Base-by-base conservation (phyloP, 805 yeast genomes). In the Lipomyces yamanashiensis region DNA sequence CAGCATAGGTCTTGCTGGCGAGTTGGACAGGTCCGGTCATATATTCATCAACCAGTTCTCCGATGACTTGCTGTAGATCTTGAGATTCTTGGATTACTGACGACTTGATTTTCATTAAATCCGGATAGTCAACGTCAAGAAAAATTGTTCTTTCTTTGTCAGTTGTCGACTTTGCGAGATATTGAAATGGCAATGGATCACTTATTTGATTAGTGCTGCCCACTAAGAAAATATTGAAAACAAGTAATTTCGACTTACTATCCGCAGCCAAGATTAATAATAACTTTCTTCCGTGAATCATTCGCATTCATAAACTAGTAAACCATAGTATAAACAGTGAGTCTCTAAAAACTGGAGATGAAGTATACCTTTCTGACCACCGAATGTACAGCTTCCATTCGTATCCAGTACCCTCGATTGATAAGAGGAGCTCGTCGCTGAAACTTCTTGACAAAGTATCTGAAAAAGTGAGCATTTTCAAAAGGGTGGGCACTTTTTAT, bases 191-290 rank as follows among this genome's bases (percentile, higher is more conserved):
- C 51, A 84, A 70, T 0, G 88, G 88, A 73, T 84, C 86, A 73
- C 71, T 68, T 23, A n/a, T 17, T 59, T 40, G 55, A 55, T 64
- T 10, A 54, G 17, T 8, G 15, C 19, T 39, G 34, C 13, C 44
- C 17, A 12, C 1, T 33, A 17, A 37, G 12, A 17, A 36, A 7
- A 17, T 2, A n/a, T 19, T 2, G 12, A 19, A 12, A 19, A 10
- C 13, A 34, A 19, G 12, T 9, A 48, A 28, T 12, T 12, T 54
- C n/a, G 80, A 66, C 71, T 23, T 68, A 68, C 71, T 82, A 89
- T 2, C 96, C 96, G 75, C 95, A 89, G 1, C 96, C 96, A 36
- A 89, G 75, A 74, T 89, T 89, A 36, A 89, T 79, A 1, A 90
- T 79, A 6, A 83, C 77, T 55, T 76, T 74, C 17, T 53, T 56